A percentile compares a stretch with the other conserved stretches of the same genome.
Conservation (phyloP, 371 early-diverging fungal genomes). For the Haplosporangium sp. region DNA sequence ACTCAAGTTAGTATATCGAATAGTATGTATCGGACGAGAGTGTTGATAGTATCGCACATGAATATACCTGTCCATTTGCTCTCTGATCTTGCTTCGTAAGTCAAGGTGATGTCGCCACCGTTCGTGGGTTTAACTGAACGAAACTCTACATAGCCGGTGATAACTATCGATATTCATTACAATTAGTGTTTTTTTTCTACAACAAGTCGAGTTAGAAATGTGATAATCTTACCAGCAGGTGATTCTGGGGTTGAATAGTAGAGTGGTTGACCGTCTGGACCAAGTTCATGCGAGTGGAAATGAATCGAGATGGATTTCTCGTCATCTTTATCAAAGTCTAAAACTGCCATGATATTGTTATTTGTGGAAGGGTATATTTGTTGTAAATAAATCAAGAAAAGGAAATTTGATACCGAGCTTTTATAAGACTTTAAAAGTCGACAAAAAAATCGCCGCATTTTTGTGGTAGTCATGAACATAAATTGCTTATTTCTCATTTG, state of each 20-base stretch:
- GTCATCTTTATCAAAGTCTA: slow-evolving; percentile 39
- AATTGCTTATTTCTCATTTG: no score
- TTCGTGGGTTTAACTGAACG: slow-evolving; percentile 34
- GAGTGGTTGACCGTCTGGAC: slow-evolving; percentile 40
- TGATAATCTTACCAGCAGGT: slow-evolving; percentile 27
- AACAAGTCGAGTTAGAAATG: not conserved
- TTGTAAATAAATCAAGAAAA: no score
- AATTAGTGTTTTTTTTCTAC: not conserved
- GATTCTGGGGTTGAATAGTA: slow-evolving; percentile 40
- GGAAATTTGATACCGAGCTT: not conserved
- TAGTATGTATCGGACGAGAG: no score
- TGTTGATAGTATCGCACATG: not conserved
- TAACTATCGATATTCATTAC: slow-evolving; percentile 14
- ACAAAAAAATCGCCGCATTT: not conserved
- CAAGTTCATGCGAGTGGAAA: slow-evolving; percentile 36
- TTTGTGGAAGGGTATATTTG: not conserved
- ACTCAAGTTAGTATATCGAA: no score
- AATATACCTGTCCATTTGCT: slow-evolving; percentile 39
- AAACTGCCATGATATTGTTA: slow-evolving; percentile 30
- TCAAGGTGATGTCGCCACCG: slow-evolving; percentile 33
- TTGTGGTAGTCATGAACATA: no score
- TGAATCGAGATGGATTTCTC: slow-evolving; percentile 37
- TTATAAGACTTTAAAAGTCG: slow-evolving; percentile 2
- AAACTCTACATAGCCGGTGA: slow-evolving; percentile 41
- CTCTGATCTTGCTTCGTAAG: slow-evolving; percentile 35